Conservation (phyloP, 2,329 filamentous ascomycete genomes). For the Periconia sp. region DNA sequence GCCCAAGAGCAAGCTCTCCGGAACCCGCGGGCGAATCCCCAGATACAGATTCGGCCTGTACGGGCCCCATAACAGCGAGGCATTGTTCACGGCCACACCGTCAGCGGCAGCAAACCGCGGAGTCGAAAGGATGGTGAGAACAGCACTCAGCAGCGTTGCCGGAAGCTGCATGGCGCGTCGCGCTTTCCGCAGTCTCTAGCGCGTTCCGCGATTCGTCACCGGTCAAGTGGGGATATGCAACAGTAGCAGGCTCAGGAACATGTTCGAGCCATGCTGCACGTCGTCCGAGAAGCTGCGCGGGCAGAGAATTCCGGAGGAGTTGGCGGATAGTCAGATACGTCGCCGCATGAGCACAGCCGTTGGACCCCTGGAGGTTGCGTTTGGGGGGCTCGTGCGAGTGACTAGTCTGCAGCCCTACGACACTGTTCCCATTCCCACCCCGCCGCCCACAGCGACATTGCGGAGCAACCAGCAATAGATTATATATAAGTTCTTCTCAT, state of each 20-base stretch:
- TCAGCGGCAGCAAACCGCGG: constrained; percentile 16
- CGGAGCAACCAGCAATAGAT: too few relatives aligned
- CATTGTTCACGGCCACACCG: constrained; percentile 58
- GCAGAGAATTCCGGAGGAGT: too few relatives aligned
- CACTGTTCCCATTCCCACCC: too few relatives aligned
- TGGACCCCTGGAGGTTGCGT: constrained; percentile 1
- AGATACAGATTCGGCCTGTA: constrained; percentile 95
- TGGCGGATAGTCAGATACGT: not conserved
- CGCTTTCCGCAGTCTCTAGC: constrained; percentile 10
- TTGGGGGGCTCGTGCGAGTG: too few relatives aligned
- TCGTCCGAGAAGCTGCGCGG: too few relatives aligned
- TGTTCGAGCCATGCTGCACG: too few relatives aligned
- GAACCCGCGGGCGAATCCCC: constrained; percentile 79
- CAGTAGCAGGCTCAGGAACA: too few relatives aligned
- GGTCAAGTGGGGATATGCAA: too few relatives aligned
- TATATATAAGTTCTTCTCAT: too few relatives aligned
- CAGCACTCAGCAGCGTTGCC: constrained; percentile 21
- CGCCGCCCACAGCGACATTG: too few relatives aligned
- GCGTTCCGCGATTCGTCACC: constrained; percentile 8
- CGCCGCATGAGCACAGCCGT: not conserved
- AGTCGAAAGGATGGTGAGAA: constrained; percentile 20
- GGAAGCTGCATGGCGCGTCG: constrained; percentile 25
- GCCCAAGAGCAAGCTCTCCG: constrained; percentile 78
- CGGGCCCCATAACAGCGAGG: constrained; percentile 92
- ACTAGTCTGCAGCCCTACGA: too few relatives aligned